Percentiles rank a stretch among this genome's conserved stretches.
Evolutionary conservation across 177 flowering plant genomes (phyloP).

Genomic region (Tripterygium wilfordii): DNA sequence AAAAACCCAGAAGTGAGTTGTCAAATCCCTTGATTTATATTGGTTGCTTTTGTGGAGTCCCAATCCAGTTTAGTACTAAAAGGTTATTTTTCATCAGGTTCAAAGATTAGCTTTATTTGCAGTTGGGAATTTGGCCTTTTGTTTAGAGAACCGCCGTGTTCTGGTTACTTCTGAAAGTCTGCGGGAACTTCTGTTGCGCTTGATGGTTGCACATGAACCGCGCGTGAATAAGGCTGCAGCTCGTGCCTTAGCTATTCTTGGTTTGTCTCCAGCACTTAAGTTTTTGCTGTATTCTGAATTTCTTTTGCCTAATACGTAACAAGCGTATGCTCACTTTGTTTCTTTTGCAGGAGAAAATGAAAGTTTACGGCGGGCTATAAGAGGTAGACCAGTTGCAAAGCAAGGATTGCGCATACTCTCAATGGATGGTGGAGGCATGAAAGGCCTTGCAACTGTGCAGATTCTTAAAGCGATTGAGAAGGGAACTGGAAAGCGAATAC

Average conservation of each 20-base stretch:
- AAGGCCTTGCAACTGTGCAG: slow-evolving; percentile 92
- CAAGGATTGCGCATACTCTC: slow-evolving; percentile 91
- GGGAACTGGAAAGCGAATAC: slow-evolving; percentile 89
- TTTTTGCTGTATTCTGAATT: slow-evolving; percentile 4
- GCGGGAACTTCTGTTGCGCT: slow-evolving; percentile 77
- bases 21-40: background rate
- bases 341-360: slow-evolving; percentile 80
- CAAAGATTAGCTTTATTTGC: slow-evolving; percentile 80
- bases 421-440: slow-evolving; percentile 99
- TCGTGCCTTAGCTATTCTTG: slow-evolving; percentile 95
- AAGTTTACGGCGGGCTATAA: slow-evolving; percentile 78
- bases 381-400: slow-evolving; percentile 76
- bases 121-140: slow-evolving; percentile 92
- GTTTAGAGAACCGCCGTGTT: slow-evolving; percentile 77
- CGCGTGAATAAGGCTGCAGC: slow-evolving; percentile 90
- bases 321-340: slow-evolving; percentile 3
- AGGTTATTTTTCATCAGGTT: slow-evolving; percentile 44
- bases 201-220: slow-evolving; percentile 60
- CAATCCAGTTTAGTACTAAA: too few relatives aligned
- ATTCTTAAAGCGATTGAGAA: slow-evolving; percentile 89
- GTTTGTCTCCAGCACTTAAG: slow-evolving; percentile 32
- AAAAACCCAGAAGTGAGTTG: slow-evolving; percentile 68
- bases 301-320: background rate
- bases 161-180: slow-evolving; percentile 91
- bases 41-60: background rate